Evolutionary conservation across 306 rosid genomes (phyloP), one percentile per base, ranked within the genome.

Genomic region (Rosa lucieae): DNA sequence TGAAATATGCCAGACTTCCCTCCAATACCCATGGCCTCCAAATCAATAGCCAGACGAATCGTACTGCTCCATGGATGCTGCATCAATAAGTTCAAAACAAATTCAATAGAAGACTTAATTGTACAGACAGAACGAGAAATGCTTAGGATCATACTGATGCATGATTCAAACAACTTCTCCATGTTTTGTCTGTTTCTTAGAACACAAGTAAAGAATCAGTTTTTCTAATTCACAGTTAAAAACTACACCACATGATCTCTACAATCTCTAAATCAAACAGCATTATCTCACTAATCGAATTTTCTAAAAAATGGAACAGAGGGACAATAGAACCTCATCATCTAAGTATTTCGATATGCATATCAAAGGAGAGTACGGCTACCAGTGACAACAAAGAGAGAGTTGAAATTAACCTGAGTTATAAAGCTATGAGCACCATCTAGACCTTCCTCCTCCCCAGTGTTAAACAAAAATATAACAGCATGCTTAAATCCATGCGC

Each of bases 1-100:
- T 95, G 99, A 82, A 95, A 95, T 82, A 95, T 91, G 87, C 86
- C 82, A 59, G 98, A 92, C 78, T 89, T 95, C 81, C 99, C 99
- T 88, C 99, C 99, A 84, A 90, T 80, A 61, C 99, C 99, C 97
- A 95, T 90, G 77, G 99, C 98, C 88, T 92, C 99, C 84, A 95
- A 80, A 90, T 95, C 99, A 85, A 92, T 84, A 79, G 98, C 99
- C 92, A 92, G 44, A 40, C 86, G 86, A 74, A 91, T 70, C 46
- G 97, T 89, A 51, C 81, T 58, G 78, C 90, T 92, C 99, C 98
- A 95, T 70, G 97, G 97, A 82, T 95, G 99, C 99, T 95, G 97
- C 89, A 87, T 56, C 52, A 70, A 78, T 55, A 52, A 82, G 76
- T 29, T 80, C 73, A 77, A 42, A 23, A 79, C 47, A 44, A 32